phyloP scores from a whole-genome alignment of 306 rosid species.

The Senna siamea region DNA sequence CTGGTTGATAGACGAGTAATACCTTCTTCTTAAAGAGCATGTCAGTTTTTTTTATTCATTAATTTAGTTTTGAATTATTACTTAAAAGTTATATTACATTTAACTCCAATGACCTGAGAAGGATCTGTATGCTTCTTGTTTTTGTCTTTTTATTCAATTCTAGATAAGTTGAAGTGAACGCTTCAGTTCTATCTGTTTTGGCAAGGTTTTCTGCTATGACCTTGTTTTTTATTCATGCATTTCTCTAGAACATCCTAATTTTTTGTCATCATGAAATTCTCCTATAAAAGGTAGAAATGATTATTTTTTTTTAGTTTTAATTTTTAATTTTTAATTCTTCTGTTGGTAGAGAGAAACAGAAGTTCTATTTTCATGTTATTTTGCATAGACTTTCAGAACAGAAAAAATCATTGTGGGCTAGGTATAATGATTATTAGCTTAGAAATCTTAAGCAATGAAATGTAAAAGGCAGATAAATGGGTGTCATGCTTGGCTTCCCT shows the following conservation, averaged over 20 bases:
- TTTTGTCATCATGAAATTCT: constrained; percentile 2
- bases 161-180: not conserved
- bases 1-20: constrained; percentile 8
- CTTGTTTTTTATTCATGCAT: constrained; percentile 27
- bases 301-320: not conserved
- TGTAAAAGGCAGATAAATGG: not conserved
- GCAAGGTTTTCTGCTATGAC: constrained; percentile 1
- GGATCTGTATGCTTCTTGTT: not conserved
- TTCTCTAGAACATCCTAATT: constrained; percentile 19
- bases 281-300: not conserved
- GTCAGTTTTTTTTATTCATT: not conserved
- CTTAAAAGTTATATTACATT: constrained; percentile 16
- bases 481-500: constrained; percentile 8
- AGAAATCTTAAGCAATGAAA: constrained; percentile 19
- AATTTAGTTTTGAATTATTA: constrained; percentile 35
- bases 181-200: constrained; percentile 15
- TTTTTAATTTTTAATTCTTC: too few species aligned
- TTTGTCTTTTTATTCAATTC: too few species aligned
- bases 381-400: not conserved
- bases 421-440: not conserved
- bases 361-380: constrained; percentile 14
- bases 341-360: not conserved
- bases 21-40: constrained; percentile 20
- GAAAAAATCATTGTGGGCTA: not conserved
- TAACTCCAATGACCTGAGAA: not conserved